Base-by-base conservation (phyloP, 202 grass and related monocot genomes). In the Saccharum hybrid region DNA sequence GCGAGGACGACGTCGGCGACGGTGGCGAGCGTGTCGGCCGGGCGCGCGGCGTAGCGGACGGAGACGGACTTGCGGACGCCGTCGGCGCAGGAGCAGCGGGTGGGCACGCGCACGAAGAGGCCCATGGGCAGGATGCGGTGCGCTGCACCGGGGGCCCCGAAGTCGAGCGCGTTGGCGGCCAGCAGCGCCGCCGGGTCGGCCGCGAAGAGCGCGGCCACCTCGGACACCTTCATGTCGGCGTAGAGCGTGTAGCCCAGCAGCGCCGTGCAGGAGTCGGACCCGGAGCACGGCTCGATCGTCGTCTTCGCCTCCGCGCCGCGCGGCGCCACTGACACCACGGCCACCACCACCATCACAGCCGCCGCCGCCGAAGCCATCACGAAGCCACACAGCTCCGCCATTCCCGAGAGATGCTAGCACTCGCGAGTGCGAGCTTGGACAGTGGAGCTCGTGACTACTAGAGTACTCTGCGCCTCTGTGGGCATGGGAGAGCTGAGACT, bases 201-300 rank as follows among this genome's bases (percentile, higher is more conserved):
- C 14, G 75, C 75, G 80, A 97, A 97, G 75, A 94, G 88, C 66
- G 92, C 86, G 78, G 92, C 91, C 42, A 97, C 92, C 88, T 97
- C 92, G 30, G 94, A 90, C 3, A 97, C 94, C 88, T 97, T 94
- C 71, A 97, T 91, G 88, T 97, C 94, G n/a, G 94, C 89, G 92
- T 91, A 94, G 72, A 97, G 94, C 43, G 94, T 92, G 92, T 97
- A 97, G 26, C 94, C 94, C 18, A 97, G 82, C 10, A 97, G 86
- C 2, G 94, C 92, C 10, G 68, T 51, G 84, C 94, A 97, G 2
- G 90, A 70, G 84, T 94, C 92, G 38, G 94, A 92, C 19, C 86
- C 90, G 14, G 94, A 79, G 84, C 94, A 97, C 37, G 94, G 91
- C 73, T 97, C 92, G 81, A 97, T 97, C 82, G 92, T 97, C 65